Base-by-base conservation (phyloP, 1,284 basidiomycete genomes). In the Tilletia horrida region DNA sequence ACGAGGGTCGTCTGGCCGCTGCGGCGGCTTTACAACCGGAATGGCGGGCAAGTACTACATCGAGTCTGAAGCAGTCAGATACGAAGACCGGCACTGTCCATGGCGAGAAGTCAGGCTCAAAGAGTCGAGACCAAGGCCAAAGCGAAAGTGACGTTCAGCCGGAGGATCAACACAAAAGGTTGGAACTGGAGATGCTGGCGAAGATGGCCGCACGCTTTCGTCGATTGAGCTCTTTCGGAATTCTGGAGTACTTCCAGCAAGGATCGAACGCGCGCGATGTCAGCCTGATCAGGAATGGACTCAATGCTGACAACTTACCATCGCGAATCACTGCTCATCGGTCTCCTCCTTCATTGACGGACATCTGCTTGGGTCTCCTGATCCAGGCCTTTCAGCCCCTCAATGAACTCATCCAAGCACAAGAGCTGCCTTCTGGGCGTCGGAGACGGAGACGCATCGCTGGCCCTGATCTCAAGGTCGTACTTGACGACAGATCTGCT, bases 171-270 rank as follows among this genome's bases (percentile, higher is more conserved):
- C 45, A 48, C 16, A 23, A 16, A 18, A 48, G 45, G n/a, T 31
- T 21, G 55, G 55, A 29, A 9, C 14, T 3, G 14, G 27, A 29
- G 55, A 31, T 29, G 7, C 8, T 7, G 29, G 14, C 3, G 29
- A 59, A 35, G 55, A 25, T 59, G 25, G 55, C 55, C 29, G 55
- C 35, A 35, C 55, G 55, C 27, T 59, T 59, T 6, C 55, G 31
- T 18, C 55, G 55, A 9, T 27, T 59, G 11, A 16, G 27, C 23
- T 59, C 27, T 18, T 29, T 35, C 0, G 55, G 55, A 13, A 31
- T 59, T 2, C 29, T 59, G 31, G 55, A 59, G 9, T 16, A n/a
- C 55, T 59, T 59, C 55, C 55, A 59, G 18, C 31, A 31, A 6
- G 55, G 55, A 3, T 29, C 31, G 9, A 25, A 35, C 27, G 16